Conservation (phyloP, 179 eudicot species). For the Nepenthes alata region DNA sequence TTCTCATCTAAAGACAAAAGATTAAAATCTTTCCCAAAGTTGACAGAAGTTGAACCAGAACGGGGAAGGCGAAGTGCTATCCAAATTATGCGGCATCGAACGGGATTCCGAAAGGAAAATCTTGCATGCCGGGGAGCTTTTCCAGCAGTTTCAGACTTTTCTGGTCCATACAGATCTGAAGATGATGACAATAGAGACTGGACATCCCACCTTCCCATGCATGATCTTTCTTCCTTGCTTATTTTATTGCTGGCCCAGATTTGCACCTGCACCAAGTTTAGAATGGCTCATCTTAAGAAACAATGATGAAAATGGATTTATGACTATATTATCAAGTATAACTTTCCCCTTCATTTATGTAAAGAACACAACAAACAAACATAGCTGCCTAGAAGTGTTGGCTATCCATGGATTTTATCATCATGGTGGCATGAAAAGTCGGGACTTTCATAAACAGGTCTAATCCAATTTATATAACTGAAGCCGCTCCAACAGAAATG, state of each 20-base stretch:
- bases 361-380: too few relatives aligned
- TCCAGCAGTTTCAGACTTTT: constrained; percentile 22
- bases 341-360: too few relatives aligned
- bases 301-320: too few relatives aligned
- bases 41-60: constrained; percentile 65
- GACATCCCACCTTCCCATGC: constrained; percentile 88
- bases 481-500: too few relatives aligned
- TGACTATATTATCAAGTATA: too few relatives aligned
- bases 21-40: constrained; percentile 48
- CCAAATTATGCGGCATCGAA: constrained; percentile 86
- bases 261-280: constrained; percentile 51
- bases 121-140: constrained; percentile 57
- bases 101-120: constrained; percentile 61
- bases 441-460: too few relatives aligned
- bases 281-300: too few relatives aligned
- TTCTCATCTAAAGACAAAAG: constrained; percentile 82
- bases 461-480: too few relatives aligned
- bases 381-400: too few relatives aligned
- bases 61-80: constrained; percentile 59
- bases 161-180: constrained; percentile 74
- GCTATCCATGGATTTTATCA: too few relatives aligned
- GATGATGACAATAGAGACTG: constrained; percentile 52
- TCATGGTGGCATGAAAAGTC: too few relatives aligned
- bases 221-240: constrained; percentile 72
- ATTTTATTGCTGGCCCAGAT: constrained; percentile 91